Evolutionary conservation across 148 eudicot species (phyloP).

Genomic region (Rhododendron ovatum): DNA sequence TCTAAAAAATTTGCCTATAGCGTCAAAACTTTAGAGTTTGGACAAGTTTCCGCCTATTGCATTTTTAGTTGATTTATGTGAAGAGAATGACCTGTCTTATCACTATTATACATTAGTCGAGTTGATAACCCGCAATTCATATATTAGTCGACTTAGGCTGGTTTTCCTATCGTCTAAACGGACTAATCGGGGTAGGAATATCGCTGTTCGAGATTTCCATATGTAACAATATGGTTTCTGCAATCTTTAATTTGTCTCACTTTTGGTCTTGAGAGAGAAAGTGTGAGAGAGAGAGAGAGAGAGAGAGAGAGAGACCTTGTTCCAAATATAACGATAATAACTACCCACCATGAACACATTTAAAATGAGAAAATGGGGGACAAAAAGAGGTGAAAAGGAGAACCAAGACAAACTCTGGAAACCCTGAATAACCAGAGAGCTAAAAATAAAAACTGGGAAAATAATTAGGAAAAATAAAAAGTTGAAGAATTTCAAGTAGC

Average conservation of each 20-base stretch:
- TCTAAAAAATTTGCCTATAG: too few relatives aligned
- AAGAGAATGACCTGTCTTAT: too few relatives aligned
- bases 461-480: not conserved
- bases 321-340: constrained; percentile 13
- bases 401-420: not conserved
- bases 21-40: too few relatives aligned
- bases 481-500: constrained; percentile 34
- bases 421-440: not conserved
- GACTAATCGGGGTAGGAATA: too few relatives aligned
- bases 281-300: not conserved
- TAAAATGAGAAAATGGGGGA: not conserved
- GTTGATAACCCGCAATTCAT: too few relatives aligned
- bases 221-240: not conserved
- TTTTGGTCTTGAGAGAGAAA: not conserved
- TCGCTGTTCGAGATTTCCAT: not conserved
- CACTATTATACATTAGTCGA: too few relatives aligned
- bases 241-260: not conserved
- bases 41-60: too few relatives aligned
- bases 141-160: too few relatives aligned
- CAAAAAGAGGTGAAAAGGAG: not conserved
- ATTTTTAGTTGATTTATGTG: too few relatives aligned
- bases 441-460: not conserved
- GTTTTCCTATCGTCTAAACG: too few relatives aligned
- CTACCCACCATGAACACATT: constrained; percentile 14
- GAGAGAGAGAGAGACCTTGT: too few relatives aligned